A percentile compares a stretch with the other conserved stretches of the same genome.
These are phyloP conservation scores for Peronosclerospora sorghi DNA, from an alignment of 352 stramenopile genomes.

Conservation along the genomic window DNA sequence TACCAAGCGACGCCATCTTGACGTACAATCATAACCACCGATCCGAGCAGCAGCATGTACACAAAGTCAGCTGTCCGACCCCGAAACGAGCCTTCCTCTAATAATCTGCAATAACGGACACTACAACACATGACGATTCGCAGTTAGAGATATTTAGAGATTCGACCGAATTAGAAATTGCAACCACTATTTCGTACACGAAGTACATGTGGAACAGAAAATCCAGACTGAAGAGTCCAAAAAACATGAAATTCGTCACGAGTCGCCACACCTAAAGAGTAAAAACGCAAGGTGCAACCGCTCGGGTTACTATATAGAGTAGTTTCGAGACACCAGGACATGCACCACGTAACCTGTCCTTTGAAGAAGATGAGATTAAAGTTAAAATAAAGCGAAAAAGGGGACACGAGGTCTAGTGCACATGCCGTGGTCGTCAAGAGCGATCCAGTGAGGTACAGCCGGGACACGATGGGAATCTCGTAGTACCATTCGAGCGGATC, in stretches of 20 bases:
- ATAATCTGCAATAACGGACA: constrained; percentile 91
- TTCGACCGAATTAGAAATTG: neutral
- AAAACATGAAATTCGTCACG: constrained; percentile 98
- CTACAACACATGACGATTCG: constrained; percentile 14
- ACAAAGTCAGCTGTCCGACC: constrained; percentile 95
- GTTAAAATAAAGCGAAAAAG: constrained; percentile 93
- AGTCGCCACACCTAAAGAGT: constrained; percentile 86
- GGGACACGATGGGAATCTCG: constrained; percentile 96
- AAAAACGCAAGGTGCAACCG: neutral
- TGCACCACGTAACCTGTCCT: constrained; percentile 76
- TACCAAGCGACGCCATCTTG: neutral
- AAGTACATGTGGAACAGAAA: constrained; percentile 99
- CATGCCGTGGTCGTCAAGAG: constrained; percentile 95
- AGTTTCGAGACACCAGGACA: neutral
- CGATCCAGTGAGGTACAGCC: constrained; percentile 94
- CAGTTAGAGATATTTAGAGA: neutral
- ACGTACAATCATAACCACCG: constrained; percentile 88
- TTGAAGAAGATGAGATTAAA: constrained; percentile 96
- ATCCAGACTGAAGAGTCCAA: constrained; percentile 97
- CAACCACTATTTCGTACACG: constrained; percentile 43
- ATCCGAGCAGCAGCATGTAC: constrained; percentile 96
- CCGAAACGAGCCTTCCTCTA: constrained; percentile 98
- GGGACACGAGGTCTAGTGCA: constrained; percentile 94
- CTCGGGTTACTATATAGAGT: too few species aligned
- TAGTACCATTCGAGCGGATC: constrained; percentile 93